Evolutionary conservation across 208 protist species (phyloP), one percentile per base, ranked within the genome.

Genomic region (Trypanosoma theileri): DNA sequence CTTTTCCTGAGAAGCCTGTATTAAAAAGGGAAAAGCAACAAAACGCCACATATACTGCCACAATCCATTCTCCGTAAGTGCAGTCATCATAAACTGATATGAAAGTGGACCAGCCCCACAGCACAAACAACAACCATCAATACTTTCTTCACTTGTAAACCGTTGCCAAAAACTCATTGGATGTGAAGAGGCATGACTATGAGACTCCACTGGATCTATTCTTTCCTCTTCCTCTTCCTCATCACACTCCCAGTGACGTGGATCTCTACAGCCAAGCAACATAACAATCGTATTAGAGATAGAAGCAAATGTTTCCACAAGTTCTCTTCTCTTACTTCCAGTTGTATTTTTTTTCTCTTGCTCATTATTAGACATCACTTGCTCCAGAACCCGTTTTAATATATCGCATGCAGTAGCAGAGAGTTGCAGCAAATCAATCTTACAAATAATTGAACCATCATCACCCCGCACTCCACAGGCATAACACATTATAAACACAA

Each of bases 41-140:
- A 35, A 28, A 31, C 62, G 62, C 62, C 48, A 57, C 11, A 67
- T 21, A 28, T 67, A 44, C 35, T 67, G 62, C 62, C 62, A 67
- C n/a, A 67, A 28, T 44, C 62, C 51, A 19, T 67, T 35, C 28
- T 67, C 62, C 8, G 62, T 59, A 24, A 67, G 51, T 24, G 62
- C 62, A 4, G 62, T 26, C 16, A 67, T n/a, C 48, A 67, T 48
- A 48, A 50, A 67, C 26, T 58, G 50, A 22, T 28, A 66, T 40
- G 35, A 57, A n/a, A 31, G 14, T 57, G 61, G 17, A 46, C 14
- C 35, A 12, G 61, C 31, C 8, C 31, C 31, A 57, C 46, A 57
- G 50, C 48, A 66, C 1, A 66, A 50, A 46, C 48, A 67, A 57
- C 22, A 59, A n/a, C 10, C 35, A 22, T 8, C 56, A 35, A 9